These are phyloP conservation scores for Aureobasidium melanogenum DNA, from an alignment of 2,329 filamentous ascomycete genomes.

Conservation along the genomic window DNA sequence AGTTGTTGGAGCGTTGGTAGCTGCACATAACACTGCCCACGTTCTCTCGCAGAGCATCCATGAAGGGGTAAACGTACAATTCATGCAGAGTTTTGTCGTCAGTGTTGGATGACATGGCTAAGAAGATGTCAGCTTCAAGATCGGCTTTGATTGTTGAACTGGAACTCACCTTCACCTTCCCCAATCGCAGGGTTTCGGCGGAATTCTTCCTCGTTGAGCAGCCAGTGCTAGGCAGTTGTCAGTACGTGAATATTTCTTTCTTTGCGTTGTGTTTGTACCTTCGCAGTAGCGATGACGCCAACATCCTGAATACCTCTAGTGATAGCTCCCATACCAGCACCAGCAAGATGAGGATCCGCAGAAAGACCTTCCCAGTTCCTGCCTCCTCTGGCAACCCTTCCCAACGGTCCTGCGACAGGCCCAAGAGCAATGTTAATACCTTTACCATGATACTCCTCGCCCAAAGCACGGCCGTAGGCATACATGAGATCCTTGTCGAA, in stretches of 20 bases:
- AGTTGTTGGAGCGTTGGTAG: constrained; percentile 51
- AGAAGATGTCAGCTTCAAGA: background rate
- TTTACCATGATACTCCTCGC: constrained; percentile 28
- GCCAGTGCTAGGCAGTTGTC: constrained; percentile 33
- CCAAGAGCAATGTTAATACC: constrained; percentile 21
- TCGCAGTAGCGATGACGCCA: constrained; percentile 48
- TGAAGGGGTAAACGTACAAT: constrained; percentile 25
- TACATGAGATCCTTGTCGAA: constrained; percentile 50
- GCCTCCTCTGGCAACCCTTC: constrained; percentile 62
- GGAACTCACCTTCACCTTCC: constrained; percentile 20
- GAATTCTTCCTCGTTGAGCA: constrained; percentile 15
- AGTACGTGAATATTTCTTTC: background rate
- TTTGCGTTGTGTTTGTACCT: background rate
- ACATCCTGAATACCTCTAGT: constrained; percentile 48
- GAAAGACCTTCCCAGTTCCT: constrained; percentile 72
- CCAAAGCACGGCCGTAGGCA: constrained; percentile 44
- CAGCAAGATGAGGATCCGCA: constrained; percentile 58
- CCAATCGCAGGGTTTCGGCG: constrained; percentile 13
- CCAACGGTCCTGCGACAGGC: constrained; percentile 54
- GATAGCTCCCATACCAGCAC: constrained; percentile 40
- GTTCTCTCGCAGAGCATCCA: constrained; percentile 22
- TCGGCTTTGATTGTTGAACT: background rate
- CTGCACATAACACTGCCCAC: constrained; percentile 26
- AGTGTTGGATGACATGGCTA: constrained; percentile 21
- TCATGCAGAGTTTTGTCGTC: constrained; percentile 21